Percentiles rank a stretch among this genome's conserved stretches.
phyloP scores from a whole-genome alignment of 1,284 basidiomycete species.

The Moniliophthora roreri region DNA sequence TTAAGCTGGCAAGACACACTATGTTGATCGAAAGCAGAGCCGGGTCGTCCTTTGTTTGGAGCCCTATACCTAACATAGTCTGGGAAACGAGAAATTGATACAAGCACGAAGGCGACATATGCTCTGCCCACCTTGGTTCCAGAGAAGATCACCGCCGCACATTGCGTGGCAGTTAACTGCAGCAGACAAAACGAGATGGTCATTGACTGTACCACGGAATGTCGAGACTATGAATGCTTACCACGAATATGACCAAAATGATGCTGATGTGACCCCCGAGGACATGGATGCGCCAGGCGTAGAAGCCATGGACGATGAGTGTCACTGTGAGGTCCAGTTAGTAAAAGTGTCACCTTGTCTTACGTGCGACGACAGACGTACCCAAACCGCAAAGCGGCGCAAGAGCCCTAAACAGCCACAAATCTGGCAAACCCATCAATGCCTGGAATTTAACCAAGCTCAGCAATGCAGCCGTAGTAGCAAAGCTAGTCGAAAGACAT shows the following conservation, averaged over 20 bases:
- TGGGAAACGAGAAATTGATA: background rate
- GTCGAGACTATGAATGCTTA: background rate
- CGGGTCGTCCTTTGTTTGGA: background rate
- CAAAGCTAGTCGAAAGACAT: background rate
- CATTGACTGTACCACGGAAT: background rate
- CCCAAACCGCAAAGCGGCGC: background rate
- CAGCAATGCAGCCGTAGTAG: background rate
- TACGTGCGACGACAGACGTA: background rate
- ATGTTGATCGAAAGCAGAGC: constrained; percentile 7
- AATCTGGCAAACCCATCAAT: background rate
- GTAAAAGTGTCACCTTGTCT: background rate
- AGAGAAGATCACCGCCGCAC: constrained; percentile 7
- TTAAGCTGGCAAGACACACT: constrained; percentile 1
- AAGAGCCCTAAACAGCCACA: background rate
- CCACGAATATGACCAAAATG: constrained; percentile 5
- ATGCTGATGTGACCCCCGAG: constrained; percentile 6
- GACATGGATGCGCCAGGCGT: constrained; percentile 12
- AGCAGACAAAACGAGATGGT: background rate
- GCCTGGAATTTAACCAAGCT: background rate
- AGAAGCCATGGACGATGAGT: constrained; percentile 13
- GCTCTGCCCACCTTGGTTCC: constrained; percentile 7
- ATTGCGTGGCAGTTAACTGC: constrained; percentile 7
- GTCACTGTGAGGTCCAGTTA: background rate
- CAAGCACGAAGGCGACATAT: background rate
- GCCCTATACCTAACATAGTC: constrained; percentile 7